Evolutionary conservation across 352 stramenopile genomes (phyloP).

Genomic region (Globisporangium alternatum): DNA sequence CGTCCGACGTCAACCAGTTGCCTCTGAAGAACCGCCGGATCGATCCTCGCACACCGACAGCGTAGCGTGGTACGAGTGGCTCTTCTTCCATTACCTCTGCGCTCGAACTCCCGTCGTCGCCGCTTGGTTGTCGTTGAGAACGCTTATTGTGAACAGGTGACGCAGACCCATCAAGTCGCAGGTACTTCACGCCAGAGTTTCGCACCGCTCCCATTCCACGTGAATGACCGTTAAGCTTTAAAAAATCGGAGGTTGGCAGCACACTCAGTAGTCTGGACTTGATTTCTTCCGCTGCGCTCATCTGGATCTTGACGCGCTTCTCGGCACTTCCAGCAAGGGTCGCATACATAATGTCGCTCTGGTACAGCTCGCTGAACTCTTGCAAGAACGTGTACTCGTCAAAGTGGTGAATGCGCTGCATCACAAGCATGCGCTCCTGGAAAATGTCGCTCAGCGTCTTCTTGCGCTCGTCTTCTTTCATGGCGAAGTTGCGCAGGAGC

Average conservation of each 20-base stretch:
- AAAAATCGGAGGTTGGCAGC: slow-evolving; percentile 58
- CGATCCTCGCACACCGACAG: background rate
- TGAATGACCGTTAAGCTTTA: slow-evolving; percentile 63
- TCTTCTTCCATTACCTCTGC: slow-evolving; percentile 3
- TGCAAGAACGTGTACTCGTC: slow-evolving; percentile 77
- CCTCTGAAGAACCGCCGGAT: slow-evolving; percentile 60
- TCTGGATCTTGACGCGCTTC: slow-evolving; percentile 54
- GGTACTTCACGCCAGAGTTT: slow-evolving; percentile 13
- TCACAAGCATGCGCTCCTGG: slow-evolving; percentile 74
- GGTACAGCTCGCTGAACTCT: slow-evolving; percentile 72
- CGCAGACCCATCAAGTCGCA: slow-evolving; percentile 9
- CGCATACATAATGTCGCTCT: slow-evolving; percentile 75
- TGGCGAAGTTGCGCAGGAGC: slow-evolving; percentile 76
- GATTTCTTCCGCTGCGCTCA: slow-evolving; percentile 58
- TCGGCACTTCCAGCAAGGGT: slow-evolving; percentile 58
- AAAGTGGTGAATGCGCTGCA: slow-evolving; percentile 76
- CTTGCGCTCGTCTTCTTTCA: slow-evolving; percentile 82
- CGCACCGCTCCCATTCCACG: slow-evolving; percentile 7
- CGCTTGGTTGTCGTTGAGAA: background rate
- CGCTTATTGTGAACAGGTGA: slow-evolving; percentile 10
- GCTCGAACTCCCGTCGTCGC: slow-evolving; percentile 1
- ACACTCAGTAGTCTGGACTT: slow-evolving; percentile 58
- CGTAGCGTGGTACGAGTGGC: background rate
- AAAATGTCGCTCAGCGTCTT: slow-evolving; percentile 71
- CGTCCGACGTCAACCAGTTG: slow-evolving; percentile 73